Conservation (phyloP, 1,139 yeast species). For the Lodderomyces elongisporus region DNA sequence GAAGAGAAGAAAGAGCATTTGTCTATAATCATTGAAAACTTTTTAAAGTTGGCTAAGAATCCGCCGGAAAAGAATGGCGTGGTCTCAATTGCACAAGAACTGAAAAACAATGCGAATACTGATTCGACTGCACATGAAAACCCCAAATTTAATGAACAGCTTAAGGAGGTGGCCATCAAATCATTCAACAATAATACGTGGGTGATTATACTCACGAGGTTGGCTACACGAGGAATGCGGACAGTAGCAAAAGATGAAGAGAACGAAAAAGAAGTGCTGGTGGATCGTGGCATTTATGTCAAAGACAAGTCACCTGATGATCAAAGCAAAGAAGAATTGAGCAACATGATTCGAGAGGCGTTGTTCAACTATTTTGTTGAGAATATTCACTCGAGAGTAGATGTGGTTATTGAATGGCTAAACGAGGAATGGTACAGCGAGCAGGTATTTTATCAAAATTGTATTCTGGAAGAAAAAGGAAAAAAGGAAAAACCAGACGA, state of each 20-base stretch:
- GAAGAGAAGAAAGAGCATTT: conserved; percentile 53
- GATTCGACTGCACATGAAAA: too few species aligned
- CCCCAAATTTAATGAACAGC: conserved; percentile 26
- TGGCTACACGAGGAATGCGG: conserved; percentile 75
- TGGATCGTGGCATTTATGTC: too few species aligned
- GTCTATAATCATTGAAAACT: conserved; percentile 48
- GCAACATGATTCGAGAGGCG: conserved; percentile 62
- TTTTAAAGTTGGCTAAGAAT: conserved; percentile 42
- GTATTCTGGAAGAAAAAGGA: not conserved
- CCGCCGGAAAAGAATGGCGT: not conserved
- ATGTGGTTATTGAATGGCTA: conserved; percentile 84
- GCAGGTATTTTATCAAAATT: conserved; percentile 33
- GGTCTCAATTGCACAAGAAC: not conserved
- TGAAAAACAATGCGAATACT: not conserved
- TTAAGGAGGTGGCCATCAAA: conserved; percentile 51
- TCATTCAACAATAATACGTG: conserved; percentile 73
- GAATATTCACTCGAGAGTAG: conserved; percentile 69
- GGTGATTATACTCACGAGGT: conserved; percentile 68
- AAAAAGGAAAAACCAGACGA: not conserved
- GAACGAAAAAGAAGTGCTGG: too few species aligned
- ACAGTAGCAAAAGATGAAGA: conserved; percentile 18
- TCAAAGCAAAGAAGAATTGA: conserved; percentile 32
- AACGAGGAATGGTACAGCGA: conserved; percentile 94
- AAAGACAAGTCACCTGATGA: conserved; percentile 20
- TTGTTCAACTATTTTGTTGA: conserved; percentile 69